Evolutionary conservation across 1,284 basidiomycete species (phyloP).

Genomic region (Boletus sp.): DNA sequence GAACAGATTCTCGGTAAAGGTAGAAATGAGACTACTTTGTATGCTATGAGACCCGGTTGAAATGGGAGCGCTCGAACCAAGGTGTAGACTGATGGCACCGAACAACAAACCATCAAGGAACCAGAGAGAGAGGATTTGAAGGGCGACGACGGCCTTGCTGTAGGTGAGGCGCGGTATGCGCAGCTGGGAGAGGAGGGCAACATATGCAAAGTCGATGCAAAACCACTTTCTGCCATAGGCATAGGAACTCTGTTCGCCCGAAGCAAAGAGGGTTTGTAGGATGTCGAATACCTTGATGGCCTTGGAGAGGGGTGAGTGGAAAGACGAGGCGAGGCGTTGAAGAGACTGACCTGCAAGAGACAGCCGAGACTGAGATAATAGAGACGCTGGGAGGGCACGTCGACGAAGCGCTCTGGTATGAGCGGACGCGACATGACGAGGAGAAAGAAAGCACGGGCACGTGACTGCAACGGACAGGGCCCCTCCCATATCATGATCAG

Average conservation of each 20-base stretch:
- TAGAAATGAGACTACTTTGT: conserved; percentile 28
- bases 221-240: conserved; percentile 65
- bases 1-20: conserved; percentile 5
- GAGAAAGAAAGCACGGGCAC: conserved; percentile 12
- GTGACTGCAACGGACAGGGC: conserved; percentile 20
- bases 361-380: conserved; percentile 54
- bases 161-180: conserved; percentile 78
- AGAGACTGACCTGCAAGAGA: conserved; percentile 45
- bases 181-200: conserved; percentile 56
- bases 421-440: conserved; percentile 34
- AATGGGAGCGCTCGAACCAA: conserved; percentile 28
- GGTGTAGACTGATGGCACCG: conserved; percentile 56
- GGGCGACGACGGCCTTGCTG: conserved; percentile 52
- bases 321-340: rapidly evolving
- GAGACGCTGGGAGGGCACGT: conserved; percentile 55
- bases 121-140: conserved; percentile 57
- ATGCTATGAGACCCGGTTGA: conserved; percentile 19
- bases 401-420: conserved; percentile 51
- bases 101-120: conserved; percentile 68
- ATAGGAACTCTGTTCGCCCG: conserved; percentile 40
- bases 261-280: conserved; percentile 45
- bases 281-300: conserved; percentile 60
- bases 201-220: conserved; percentile 59
- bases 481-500: neutral
- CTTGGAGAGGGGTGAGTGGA: conserved; percentile 17